Evolutionary conservation across 805 yeast genomes (phyloP).

Genomic region (Tetrapisispora nanseiensis): DNA sequence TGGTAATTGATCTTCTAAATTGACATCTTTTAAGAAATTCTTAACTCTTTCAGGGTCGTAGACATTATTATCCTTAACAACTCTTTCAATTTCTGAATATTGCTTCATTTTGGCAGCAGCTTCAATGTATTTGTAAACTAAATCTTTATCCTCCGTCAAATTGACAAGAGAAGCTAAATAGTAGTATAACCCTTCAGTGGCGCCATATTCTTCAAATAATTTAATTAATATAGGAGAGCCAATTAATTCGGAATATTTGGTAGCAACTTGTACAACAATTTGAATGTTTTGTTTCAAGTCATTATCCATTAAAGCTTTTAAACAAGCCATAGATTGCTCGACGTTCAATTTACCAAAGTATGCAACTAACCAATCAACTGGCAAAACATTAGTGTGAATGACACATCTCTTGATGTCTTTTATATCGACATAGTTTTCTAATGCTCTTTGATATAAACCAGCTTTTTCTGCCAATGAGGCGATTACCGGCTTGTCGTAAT

Average conservation of each 20-base stretch:
- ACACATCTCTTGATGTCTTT: constrained; percentile 93
- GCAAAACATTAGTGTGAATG: constrained; percentile 74
- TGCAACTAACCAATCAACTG: constrained; percentile 86
- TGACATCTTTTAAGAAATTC: constrained; percentile 90
- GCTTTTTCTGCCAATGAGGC: constrained; percentile 92
- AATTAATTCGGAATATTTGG: constrained; percentile 87
- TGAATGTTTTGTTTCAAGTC: constrained; percentile 83
- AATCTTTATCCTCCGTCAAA: constrained; percentile 86
- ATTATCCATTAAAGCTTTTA: constrained; percentile 72
- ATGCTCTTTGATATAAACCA: constrained; percentile 90
- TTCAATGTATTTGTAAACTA: constrained; percentile 91
- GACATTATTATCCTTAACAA: constrained; percentile 86
- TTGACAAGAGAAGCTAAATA: constrained; percentile 90
- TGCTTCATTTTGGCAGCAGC: constrained; percentile 88
- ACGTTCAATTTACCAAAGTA: constrained; percentile 91
- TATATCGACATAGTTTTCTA: constrained; percentile 90
- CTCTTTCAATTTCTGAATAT: constrained; percentile 87
- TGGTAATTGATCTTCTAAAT: constrained; percentile 90
- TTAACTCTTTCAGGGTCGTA: constrained; percentile 96
- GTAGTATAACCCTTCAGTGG: constrained; percentile 89
- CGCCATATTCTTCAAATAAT: constrained; percentile 86
- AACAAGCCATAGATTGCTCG: constrained; percentile 81
- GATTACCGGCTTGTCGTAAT: constrained; percentile 86
- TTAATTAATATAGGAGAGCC: constrained; percentile 81
- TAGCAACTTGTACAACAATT: constrained; percentile 90